These are phyloP conservation scores for Starmera dryadoides DNA, from an alignment of 805 yeast species.

Conservation along the genomic window DNA sequence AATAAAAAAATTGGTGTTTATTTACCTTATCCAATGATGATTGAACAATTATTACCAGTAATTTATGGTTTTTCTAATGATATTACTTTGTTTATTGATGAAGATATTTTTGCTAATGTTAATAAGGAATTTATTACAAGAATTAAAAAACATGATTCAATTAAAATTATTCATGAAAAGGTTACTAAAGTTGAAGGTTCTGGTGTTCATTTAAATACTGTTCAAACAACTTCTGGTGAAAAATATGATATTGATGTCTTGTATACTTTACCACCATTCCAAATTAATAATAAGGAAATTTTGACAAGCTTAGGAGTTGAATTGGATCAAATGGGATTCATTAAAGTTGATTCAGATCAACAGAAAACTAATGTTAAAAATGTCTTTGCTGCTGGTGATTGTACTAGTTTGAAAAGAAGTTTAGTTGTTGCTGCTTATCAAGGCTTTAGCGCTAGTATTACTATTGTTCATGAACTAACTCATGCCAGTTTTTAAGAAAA, in stretches of 20 bases:
- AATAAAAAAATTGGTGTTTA: constrained; percentile 6
- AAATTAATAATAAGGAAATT: constrained; percentile 1
- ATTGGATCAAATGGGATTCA: constrained; percentile 1
- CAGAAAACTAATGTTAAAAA: background rate
- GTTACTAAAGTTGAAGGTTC: background rate
- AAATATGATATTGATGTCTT: constrained; percentile 1
- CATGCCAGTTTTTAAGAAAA: background rate
- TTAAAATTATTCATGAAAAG: background rate
- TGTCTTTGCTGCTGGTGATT: background rate
- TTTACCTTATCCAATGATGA: background rate
- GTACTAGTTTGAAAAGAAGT: background rate
- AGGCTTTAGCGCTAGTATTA: background rate
- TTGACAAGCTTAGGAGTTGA: constrained; percentile 3
- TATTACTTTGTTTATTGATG: no score
- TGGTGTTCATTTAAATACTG: background rate
- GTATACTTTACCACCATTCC: background rate
- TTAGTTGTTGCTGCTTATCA: background rate
- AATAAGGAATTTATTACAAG: background rate
- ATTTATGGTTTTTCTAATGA: background rate
- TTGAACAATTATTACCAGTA: background rate
- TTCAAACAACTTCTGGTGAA: background rate
- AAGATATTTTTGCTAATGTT: background rate
- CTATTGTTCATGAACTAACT: background rate
- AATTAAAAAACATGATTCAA: no score
- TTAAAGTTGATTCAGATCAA: constrained; percentile 3